Conservation (phyloP, 1,284 basidiomycete species). For the Sporisorium reilianum region DNA sequence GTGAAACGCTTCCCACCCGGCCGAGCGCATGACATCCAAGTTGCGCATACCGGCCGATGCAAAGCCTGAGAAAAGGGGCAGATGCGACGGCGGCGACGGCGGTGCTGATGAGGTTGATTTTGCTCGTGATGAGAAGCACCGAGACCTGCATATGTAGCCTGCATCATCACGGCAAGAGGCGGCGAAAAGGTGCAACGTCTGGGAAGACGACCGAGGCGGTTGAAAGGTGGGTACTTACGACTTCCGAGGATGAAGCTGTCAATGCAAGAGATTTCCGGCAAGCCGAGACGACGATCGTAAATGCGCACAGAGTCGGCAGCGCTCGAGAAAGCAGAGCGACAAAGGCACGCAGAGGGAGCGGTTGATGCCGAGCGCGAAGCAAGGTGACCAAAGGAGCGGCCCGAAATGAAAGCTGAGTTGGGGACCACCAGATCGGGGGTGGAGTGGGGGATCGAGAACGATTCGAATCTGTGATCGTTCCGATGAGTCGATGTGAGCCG, state of each 20-base stretch:
- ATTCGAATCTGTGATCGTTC: conserved; percentile 1
- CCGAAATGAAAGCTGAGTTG: neutral
- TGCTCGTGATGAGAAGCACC: conserved; percentile 5
- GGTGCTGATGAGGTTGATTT: neutral
- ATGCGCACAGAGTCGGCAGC: conserved; percentile 18
- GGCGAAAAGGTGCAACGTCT: neutral
- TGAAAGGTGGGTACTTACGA: conserved; percentile 32
- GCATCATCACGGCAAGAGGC: neutral
- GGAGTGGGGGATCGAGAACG: neutral
- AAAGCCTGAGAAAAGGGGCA: conserved; percentile 1
- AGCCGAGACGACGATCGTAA: conserved; percentile 18
- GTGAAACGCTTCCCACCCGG: neutral
- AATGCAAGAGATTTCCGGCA: neutral
- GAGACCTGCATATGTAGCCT: neutral
- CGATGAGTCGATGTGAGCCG: neutral
- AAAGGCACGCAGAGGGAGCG: neutral
- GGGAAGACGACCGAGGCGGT: neutral
- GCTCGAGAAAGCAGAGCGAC: neutral
- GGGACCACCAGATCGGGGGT: neutral
- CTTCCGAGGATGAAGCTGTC: conserved; percentile 15
- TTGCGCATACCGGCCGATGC: conserved; percentile 4
- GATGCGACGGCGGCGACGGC: neutral
- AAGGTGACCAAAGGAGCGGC: neutral
- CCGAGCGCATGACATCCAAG: neutral
- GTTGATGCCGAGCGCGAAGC: neutral